Conservation (phyloP, 768 basidiomycete genomes). For the Boletus vermiculosoides region DNA sequence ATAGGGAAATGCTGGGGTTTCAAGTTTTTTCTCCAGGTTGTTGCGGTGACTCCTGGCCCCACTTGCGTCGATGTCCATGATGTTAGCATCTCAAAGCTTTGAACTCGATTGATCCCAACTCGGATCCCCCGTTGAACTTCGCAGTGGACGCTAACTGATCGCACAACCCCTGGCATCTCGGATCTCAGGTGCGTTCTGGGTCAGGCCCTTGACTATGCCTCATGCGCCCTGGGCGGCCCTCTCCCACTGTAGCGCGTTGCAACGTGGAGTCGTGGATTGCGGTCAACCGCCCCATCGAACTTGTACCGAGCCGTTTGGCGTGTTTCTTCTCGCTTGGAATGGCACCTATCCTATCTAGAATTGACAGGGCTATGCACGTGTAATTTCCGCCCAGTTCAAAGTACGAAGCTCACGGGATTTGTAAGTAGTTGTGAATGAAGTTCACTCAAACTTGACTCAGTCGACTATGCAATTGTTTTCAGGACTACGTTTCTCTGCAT, state of each 20-base stretch:
- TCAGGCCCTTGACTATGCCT: not conserved
- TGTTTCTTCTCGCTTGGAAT: slow-evolving; percentile 8
- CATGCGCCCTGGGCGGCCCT: not conserved
- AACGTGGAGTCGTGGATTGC: slow-evolving; percentile 6
- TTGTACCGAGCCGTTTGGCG: not conserved
- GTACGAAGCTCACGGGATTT: not conserved
- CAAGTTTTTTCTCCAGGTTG: not conserved
- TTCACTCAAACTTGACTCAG: not conserved
- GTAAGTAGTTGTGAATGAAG: not conserved
- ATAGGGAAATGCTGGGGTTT: slow-evolving; percentile 5
- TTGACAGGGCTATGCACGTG: slow-evolving; percentile 13
- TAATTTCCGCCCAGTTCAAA: slow-evolving; percentile 23
- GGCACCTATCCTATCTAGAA: slow-evolving; percentile 5
- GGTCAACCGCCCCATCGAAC: slow-evolving; percentile 1
- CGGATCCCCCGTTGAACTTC: not conserved
- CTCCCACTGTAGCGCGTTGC: not conserved
- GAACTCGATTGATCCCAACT: not conserved
- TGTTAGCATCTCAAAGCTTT: not conserved
- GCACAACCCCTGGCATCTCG: not conserved
- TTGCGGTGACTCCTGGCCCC: not conserved
- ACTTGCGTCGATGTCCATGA: not conserved
- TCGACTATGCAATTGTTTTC: slow-evolving; percentile 3
- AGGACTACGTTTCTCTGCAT: slow-evolving; percentile 1
- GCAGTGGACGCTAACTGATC: not conserved
- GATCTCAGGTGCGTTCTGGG: not conserved